These are phyloP conservation scores for Fusarium sp. DNA, from an alignment of 2,329 filamentous ascomycete species.

Conservation along the genomic window DNA sequence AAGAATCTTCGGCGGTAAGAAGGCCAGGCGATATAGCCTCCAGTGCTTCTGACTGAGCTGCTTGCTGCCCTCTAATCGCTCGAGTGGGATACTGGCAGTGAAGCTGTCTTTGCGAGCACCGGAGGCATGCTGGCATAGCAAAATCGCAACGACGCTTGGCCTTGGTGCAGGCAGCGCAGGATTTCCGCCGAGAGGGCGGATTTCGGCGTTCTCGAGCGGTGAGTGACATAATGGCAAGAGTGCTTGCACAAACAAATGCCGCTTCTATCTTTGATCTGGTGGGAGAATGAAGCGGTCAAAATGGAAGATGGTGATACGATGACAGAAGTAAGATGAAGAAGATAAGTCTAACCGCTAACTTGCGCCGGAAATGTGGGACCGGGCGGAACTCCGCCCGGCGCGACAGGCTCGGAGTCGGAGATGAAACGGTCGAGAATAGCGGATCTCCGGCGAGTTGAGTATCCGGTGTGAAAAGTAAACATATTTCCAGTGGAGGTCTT, in stretches of 20 bases:
- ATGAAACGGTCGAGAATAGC: constrained; percentile 3
- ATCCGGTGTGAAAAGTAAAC: not conserved
- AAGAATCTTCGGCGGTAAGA: constrained; percentile 17
- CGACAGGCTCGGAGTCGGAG: not conserved
- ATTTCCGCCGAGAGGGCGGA: constrained; percentile 64
- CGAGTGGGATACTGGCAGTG: constrained; percentile 60
- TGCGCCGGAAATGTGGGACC: constrained; percentile 36
- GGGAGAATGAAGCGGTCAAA: no score
- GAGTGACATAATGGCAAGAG: constrained; percentile 44
- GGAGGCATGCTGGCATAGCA: constrained; percentile 62
- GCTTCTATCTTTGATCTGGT: not conserved
- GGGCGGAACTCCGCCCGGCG: constrained; percentile 48
- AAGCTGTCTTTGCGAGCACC: constrained; percentile 62
- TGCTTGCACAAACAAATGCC: not conserved
- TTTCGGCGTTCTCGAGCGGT: constrained; percentile 55
- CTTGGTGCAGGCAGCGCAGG: constrained; percentile 67
- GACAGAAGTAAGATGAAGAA: not conserved
- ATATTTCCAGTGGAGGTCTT: not conserved
- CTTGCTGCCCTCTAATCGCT: not conserved
- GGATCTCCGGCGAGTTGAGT: constrained; percentile 20
- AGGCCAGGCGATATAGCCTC: constrained; percentile 19
- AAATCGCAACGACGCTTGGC: constrained; percentile 69
- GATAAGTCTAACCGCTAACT: not conserved
- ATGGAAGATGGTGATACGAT: not conserved
- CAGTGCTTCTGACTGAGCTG: constrained; percentile 1